Evolutionary conservation across 2,329 filamentous ascomycete species (phyloP).

Genomic region (Xylariaceae sp.): DNA sequence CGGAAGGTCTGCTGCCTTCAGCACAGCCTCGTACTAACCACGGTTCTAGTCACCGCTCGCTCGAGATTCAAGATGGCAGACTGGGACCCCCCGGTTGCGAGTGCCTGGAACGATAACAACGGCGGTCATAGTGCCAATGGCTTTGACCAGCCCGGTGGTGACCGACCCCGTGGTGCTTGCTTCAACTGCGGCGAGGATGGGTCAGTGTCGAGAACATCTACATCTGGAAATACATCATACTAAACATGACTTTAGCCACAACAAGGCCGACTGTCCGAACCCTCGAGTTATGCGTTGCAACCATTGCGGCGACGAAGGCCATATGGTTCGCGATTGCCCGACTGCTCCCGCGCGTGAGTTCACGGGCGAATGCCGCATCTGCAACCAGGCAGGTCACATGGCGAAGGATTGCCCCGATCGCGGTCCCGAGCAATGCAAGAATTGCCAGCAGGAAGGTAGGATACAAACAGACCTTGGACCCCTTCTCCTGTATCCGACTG

Average conservation of each 20-base stretch:
- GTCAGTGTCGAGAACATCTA: conserved; percentile 22
- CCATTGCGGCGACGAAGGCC: conserved; percentile 43
- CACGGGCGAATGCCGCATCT: conserved; percentile 43
- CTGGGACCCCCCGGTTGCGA: neutral
- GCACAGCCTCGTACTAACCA: no score
- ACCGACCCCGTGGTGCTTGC: conserved; percentile 14
- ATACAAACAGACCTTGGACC: no score
- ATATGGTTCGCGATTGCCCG: conserved; percentile 27
- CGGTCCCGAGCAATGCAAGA: conserved; percentile 47
- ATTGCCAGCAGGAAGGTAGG: conserved; percentile 54
- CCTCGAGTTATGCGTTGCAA: conserved; percentile 37
- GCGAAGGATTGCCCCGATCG: conserved; percentile 56
- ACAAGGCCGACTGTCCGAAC: conserved; percentile 55
- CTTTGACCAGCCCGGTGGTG: conserved; percentile 7
- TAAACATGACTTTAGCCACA: conserved; percentile 40
- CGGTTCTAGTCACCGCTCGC: no score
- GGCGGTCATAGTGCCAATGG: neutral
- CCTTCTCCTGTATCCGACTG: no score
- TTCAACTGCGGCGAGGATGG: conserved; percentile 53
- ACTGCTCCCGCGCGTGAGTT: conserved; percentile 23
- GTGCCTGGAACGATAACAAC: neutral
- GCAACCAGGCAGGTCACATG: conserved; percentile 45
- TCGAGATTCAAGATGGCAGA: neutral
- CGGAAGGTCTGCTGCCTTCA: no score
- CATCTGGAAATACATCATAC: neutral